Percentiles rank a stretch among this genome's conserved stretches.
Evolutionary conservation across 805 yeast genomes (phyloP).

Genomic region (Zygoascus tannicola): DNA sequence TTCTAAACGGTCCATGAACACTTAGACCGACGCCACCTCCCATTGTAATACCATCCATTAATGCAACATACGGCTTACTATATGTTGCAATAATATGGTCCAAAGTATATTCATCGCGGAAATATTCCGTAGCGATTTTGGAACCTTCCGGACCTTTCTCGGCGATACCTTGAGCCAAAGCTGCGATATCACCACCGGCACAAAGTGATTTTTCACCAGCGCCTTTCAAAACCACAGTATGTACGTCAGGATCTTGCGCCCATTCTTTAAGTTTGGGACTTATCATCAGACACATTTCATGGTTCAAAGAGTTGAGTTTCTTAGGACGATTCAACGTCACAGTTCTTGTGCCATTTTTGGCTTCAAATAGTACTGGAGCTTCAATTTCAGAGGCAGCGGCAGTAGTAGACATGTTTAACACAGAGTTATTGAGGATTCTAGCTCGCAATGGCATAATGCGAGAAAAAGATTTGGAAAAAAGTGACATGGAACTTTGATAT

Average conservation of each 20-base stretch:
- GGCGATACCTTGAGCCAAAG: slow-evolving; percentile 42
- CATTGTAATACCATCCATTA: slow-evolving; percentile 90
- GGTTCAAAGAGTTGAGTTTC: slow-evolving; percentile 77
- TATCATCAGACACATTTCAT: slow-evolving; percentile 64
- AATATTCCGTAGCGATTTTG: slow-evolving; percentile 50
- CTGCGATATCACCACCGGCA: slow-evolving; percentile 94
- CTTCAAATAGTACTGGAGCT: slow-evolving; percentile 55
- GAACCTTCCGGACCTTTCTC: slow-evolving; percentile 38
- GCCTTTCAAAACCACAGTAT: slow-evolving; percentile 60
- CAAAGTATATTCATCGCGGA: slow-evolving; percentile 71
- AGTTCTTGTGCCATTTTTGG: slow-evolving; percentile 57
- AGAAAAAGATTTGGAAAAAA: too few species aligned
- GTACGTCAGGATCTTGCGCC: slow-evolving; percentile 55
- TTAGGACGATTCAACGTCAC: slow-evolving; percentile 69
- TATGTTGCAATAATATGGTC: slow-evolving; percentile 75
- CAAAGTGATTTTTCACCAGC: slow-evolving; percentile 61
- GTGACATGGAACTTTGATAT: too few species aligned
- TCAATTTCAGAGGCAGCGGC: slow-evolving; percentile 5
- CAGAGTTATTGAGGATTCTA: background rate
- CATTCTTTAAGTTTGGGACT: slow-evolving; percentile 69
- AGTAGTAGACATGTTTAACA: background rate
- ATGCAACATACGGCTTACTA: slow-evolving; percentile 74
- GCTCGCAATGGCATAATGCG: background rate
- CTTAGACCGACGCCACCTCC: slow-evolving; percentile 96
- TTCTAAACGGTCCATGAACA: slow-evolving; percentile 83